Evolutionary conservation across 345 rosid genomes (phyloP), one percentile per base, ranked within the genome.

Genomic region (Moringa oleifera): DNA sequence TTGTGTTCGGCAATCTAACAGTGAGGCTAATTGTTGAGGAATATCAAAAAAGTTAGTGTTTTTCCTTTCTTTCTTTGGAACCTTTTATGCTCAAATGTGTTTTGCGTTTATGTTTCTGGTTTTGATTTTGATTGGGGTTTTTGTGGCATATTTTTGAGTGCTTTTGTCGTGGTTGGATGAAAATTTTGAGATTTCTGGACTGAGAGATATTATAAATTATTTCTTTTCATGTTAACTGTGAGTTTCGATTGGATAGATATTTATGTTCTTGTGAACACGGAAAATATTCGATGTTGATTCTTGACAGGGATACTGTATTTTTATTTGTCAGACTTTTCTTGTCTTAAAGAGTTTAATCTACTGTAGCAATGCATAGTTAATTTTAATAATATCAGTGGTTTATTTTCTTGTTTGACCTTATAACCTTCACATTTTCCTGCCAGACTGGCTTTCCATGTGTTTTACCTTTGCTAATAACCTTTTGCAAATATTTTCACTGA

Each of bases 1-100:
- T 17, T 52, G 60, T 33, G 59, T 61, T 21, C 28, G 45, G 66
- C 23, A 8, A 58, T 53, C 33, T 64, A 22, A 61, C 57, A 52
- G 50, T 57, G 33, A 28, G 8, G 33, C 33, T 60, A 66, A 62
- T 61, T 73, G 20, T 62, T 15, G 21, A 65, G 20, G 70, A 51
- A 23, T 46, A 55, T 46, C 58, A 60, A 28, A 47, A 47, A 57
- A 56, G 17, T 24, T 61, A 18, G 18, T 53, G 28, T 12, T 45
- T 53, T 23, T 28, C 23, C 20, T n/a, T 4, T 1, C 55, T 56
- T 46, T 65, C 20, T 21, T 5, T 28, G 41, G 22, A 41, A 6
- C 36, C 16, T 37, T 16, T 20, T 24, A 12, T 49, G 36, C 37
- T 15, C 24, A 45, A 58, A 41, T 36, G 47, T 41, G n/a, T 58